Conservation (phyloP, 805 yeast species). For the Metschnikowia kofuensis region DNA sequence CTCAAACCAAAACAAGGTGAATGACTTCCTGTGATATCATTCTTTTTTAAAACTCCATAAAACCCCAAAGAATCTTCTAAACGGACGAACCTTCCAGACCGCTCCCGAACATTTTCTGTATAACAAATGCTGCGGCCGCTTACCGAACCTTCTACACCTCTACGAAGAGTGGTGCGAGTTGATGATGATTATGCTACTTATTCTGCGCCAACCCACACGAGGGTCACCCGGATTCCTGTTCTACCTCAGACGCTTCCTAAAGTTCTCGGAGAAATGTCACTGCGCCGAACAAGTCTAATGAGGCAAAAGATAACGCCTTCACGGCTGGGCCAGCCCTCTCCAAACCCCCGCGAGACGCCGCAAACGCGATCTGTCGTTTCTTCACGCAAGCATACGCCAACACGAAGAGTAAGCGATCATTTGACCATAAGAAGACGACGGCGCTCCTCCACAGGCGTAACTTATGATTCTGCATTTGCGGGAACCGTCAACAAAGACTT, state of each 20-base stretch:
- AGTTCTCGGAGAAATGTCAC: constrained; percentile 12
- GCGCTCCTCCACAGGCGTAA: constrained; percentile 17
- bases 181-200: constrained; percentile 9
- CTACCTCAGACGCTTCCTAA: constrained; percentile 24
- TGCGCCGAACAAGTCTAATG: constrained; percentile 7
- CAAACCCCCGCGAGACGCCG: constrained; percentile 1
- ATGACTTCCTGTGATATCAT: neutral
- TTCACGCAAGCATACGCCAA: constrained; percentile 12
- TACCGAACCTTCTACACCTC: constrained; percentile 23
- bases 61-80: neutral
- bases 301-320: neutral
- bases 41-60: neutral
- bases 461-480: constrained; percentile 29
- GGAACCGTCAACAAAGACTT: constrained; percentile 40
- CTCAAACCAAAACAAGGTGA: constrained; percentile 2
- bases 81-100: neutral
- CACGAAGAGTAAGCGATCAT: constrained; percentile 15
- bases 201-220: constrained; percentile 11
- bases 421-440: constrained; percentile 15
- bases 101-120: neutral
- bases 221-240: constrained; percentile 16
- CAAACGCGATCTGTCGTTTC: constrained; percentile 2
- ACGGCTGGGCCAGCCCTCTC: neutral
- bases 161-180: constrained; percentile 6
- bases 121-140: constrained; percentile 12